These are phyloP conservation scores for Metschnikowia rubicola DNA, from an alignment of 805 yeast genomes.

Conservation along the genomic window DNA sequence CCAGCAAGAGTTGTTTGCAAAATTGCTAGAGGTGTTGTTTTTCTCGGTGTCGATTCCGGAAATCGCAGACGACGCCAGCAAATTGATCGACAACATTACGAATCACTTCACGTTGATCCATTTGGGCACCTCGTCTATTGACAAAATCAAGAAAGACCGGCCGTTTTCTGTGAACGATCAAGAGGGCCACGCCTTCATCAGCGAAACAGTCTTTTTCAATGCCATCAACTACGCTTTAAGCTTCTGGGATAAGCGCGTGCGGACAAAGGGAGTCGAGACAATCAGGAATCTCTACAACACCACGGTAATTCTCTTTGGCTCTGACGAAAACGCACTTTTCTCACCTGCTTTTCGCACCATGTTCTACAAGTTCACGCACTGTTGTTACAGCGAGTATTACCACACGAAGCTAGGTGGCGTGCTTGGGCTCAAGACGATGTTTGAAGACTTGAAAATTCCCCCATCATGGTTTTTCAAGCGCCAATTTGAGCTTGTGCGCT, in stretches of 20 bases:
- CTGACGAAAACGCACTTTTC: conserved; percentile 57
- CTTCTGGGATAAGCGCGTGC: conserved; percentile 66
- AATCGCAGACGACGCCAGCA: conserved; percentile 61
- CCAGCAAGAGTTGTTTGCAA: conserved; percentile 63
- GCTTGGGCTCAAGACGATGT: conserved; percentile 70
- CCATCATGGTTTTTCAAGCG: conserved; percentile 68
- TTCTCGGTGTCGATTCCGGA: conserved; percentile 75
- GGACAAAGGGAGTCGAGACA: conserved; percentile 66
- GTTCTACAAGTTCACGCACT: conserved; percentile 80
- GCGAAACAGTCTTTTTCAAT: conserved; percentile 65
- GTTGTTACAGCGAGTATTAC: conserved; percentile 86
- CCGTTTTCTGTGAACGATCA: conserved; percentile 72
- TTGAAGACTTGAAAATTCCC: conserved; percentile 66
- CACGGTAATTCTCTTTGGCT: conserved; percentile 65
- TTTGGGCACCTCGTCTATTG: conserved; percentile 67
- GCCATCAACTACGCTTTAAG: conserved; percentile 80
- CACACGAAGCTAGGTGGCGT: conserved; percentile 88
- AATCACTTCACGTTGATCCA: conserved; percentile 79
- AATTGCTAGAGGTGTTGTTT: conserved; percentile 67
- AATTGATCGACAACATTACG: conserved; percentile 60
- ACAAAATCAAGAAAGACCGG: conserved; percentile 62
- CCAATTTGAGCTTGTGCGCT: conserved; percentile 80
- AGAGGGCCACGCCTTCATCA: conserved; percentile 70
- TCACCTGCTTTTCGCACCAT: conserved; percentile 75
- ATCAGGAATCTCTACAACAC: conserved; percentile 59